Evolutionary conservation across 768 basidiomycete species (phyloP).

Genomic region (Suillus brevipes): DNA sequence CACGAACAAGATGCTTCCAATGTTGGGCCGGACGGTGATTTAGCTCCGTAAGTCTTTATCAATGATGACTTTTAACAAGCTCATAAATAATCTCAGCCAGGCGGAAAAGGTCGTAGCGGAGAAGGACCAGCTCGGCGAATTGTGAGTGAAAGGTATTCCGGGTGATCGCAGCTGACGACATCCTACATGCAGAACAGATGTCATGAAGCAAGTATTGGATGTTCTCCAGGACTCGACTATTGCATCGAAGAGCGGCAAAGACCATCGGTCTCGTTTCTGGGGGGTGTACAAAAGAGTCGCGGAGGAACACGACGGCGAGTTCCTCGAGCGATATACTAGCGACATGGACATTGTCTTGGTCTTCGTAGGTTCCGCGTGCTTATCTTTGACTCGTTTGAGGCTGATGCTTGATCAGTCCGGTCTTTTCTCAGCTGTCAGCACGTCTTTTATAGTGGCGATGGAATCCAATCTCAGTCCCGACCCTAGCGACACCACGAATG

Average conservation of each 20-base stretch:
- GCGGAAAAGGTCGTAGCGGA: not conserved
- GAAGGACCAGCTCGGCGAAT: not conserved
- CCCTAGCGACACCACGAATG: constrained; percentile 14
- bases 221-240: not conserved
- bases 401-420: constrained; percentile 10
- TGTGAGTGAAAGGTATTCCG: not conserved
- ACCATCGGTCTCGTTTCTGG: constrained; percentile 12
- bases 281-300: constrained; percentile 15
- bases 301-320: constrained; percentile 17
- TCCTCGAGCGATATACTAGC: constrained; percentile 17
- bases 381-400: not conserved
- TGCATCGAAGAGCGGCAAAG: not conserved
- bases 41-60: not conserved
- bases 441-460: constrained; percentile 14
- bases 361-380: constrained; percentile 16
- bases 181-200: not conserved
- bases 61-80: not conserved
- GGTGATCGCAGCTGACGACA: not conserved
- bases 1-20: not conserved
- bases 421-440: constrained; percentile 17
- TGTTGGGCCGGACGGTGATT: not conserved
- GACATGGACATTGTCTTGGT: constrained; percentile 22
- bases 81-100: not conserved
- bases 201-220: not conserved
- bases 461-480: constrained; percentile 11